These are phyloP conservation scores for Sordariomycetes sp. DNA, from an alignment of 2,329 filamentous ascomycete species.

Conservation along the genomic window DNA sequence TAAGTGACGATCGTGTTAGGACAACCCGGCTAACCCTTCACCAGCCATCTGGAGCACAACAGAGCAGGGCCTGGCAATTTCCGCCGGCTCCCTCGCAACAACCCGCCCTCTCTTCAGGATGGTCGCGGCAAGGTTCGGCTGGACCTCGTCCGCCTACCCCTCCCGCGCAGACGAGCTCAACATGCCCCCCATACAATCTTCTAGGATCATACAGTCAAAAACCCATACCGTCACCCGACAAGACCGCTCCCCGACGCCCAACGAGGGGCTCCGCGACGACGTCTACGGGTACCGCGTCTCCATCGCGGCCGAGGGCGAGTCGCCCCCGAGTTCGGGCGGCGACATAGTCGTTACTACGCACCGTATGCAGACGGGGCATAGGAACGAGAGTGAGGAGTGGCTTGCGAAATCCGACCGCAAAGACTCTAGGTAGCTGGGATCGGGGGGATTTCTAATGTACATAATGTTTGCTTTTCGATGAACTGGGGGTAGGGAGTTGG, in stretches of 20 bases:
- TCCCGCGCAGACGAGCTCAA: neutral
- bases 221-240: neutral
- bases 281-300: neutral
- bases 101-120: slow-evolving; percentile 27
- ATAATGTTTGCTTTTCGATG: no score
- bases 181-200: neutral
- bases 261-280: neutral
- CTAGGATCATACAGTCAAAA: neutral
- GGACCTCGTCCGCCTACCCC: neutral
- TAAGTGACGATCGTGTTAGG: no score
- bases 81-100: slow-evolving; percentile 31
- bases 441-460: no score
- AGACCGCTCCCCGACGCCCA: no score
- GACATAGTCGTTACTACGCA: neutral
- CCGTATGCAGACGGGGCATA: neutral
- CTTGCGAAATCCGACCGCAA: neutral
- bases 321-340: no score
- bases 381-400: slow-evolving; percentile 1
- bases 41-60: slow-evolving; percentile 31
- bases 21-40: no score
- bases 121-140: slow-evolving; percentile 17
- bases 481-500: no score
- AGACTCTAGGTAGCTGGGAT: neutral
- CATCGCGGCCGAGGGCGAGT: neutral
- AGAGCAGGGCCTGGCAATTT: slow-evolving; percentile 32